These are phyloP conservation scores for Cornus kousa DNA, from an alignment of 148 eudicot species.

Conservation along the genomic window DNA sequence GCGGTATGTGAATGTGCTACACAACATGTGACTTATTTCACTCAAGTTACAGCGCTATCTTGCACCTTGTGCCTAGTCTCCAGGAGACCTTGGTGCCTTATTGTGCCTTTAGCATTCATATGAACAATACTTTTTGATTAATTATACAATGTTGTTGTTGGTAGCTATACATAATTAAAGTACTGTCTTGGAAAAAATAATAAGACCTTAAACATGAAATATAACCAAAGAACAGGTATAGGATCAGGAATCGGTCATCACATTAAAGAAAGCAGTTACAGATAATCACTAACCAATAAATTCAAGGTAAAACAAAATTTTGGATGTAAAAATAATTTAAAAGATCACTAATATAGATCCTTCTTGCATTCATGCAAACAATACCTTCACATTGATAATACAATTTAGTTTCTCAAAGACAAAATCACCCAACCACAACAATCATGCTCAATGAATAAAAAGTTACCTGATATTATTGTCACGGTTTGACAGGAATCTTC, in stretches of 20 bases:
- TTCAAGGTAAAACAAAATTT: not conserved
- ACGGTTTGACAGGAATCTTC: constrained; percentile 93
- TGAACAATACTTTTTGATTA: too few species aligned
- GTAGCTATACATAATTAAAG: not conserved
- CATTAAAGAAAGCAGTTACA: not conserved
- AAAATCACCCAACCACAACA: not conserved
- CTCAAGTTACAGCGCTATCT: too few species aligned
- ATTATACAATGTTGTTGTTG: too few species aligned
- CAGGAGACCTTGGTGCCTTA: too few species aligned
- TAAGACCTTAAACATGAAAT: not conserved
- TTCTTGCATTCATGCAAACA: not conserved
- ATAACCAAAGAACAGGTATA: too few species aligned
- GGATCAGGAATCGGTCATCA: not conserved
- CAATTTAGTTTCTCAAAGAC: constrained; percentile 9
- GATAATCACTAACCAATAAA: not conserved
- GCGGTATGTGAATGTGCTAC: too few species aligned
- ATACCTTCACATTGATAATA: not conserved
- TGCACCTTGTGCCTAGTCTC: too few species aligned
- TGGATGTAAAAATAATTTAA: not conserved
- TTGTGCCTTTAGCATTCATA: too few species aligned
- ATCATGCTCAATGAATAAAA: constrained; percentile 9
- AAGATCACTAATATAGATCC: not conserved
- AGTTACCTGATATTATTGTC: constrained; percentile 94
- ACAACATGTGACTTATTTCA: too few species aligned
- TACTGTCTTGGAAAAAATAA: not conserved